phyloP scores from a whole-genome alignment of 2,329 filamentous ascomycete genomes.

The Colletotrichum theobromicola region DNA sequence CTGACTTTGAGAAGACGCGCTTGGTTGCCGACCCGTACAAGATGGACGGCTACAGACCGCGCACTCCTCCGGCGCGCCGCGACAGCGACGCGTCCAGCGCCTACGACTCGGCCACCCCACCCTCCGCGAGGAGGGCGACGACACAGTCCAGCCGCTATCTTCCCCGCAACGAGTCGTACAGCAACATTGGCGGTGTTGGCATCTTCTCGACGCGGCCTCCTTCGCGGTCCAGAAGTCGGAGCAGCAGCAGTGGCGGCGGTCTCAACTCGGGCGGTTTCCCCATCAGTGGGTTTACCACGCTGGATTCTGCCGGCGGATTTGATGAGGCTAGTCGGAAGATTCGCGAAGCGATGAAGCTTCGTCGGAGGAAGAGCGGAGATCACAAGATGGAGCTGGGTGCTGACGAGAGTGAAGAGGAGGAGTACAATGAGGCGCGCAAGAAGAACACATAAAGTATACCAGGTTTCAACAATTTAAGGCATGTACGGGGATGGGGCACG shows the following conservation, averaged over 20 bases:
- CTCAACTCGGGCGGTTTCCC: conserved; percentile 67
- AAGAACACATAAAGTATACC: conserved; percentile 34
- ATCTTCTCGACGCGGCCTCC: conserved; percentile 89
- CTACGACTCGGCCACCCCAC: conserved; percentile 42
- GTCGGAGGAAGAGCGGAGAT: conserved; percentile 56
- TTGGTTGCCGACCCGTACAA: conserved; percentile 65
- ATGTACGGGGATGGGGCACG: neutral
- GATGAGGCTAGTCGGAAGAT: conserved; percentile 87
- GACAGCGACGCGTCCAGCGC: conserved; percentile 56
- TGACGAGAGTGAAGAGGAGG: conserved; percentile 46
- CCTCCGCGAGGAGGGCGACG: conserved; percentile 51
- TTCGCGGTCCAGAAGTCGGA: conserved; percentile 77
- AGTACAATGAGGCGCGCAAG: conserved; percentile 47
- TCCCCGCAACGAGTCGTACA: conserved; percentile 92
- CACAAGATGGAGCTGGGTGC: conserved; percentile 40
- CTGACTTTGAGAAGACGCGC: conserved; percentile 86
- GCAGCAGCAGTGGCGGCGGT: conserved; percentile 70
- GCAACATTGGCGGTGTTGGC: conserved; percentile 84
- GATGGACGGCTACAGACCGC: conserved; percentile 34
- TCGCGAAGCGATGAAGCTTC: conserved; percentile 77
- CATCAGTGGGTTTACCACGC: conserved; percentile 71
- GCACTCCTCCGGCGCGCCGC: conserved; percentile 34
- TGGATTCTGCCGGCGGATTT: conserved; percentile 73
- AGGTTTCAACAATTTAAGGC: neutral
- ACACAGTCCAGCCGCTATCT: conserved; percentile 58